Percentiles rank a stretch among this genome's conserved stretches.
Evolutionary conservation across 2,329 filamentous ascomycete species (phyloP).

Genomic region (Ambrosiella xylebori): DNA sequence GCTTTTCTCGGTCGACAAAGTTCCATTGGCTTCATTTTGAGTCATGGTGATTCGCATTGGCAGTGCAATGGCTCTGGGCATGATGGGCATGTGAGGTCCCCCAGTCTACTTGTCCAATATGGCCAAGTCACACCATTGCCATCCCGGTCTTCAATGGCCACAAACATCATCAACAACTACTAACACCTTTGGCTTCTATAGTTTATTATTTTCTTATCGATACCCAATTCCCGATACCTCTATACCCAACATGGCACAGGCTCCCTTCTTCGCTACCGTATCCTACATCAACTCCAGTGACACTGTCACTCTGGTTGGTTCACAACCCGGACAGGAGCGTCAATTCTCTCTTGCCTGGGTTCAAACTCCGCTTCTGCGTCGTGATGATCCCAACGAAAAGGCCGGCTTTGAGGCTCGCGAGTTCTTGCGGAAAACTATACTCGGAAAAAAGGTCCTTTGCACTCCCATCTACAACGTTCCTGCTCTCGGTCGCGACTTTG

Average conservation of each 20-base stretch:
- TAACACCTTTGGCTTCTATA: too few relatives aligned
- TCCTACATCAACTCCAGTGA: constrained; percentile 69
- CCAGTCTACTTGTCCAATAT: too few relatives aligned
- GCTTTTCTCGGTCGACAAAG: too few relatives aligned
- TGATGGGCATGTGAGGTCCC: too few relatives aligned
- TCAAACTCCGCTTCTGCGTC: constrained; percentile 66
- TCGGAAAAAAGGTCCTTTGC: constrained; percentile 79
- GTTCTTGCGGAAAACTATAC: constrained; percentile 64
- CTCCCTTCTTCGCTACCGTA: constrained; percentile 48
- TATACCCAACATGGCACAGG: constrained; percentile 19
- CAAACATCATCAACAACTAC: too few relatives aligned
- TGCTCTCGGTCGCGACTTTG: constrained; percentile 73
- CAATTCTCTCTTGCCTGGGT: constrained; percentile 85
- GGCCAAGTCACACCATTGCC: too few relatives aligned
- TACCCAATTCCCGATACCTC: background rate
- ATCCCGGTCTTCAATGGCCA: too few relatives aligned
- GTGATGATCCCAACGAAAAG: constrained; percentile 70
- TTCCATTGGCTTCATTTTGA: too few relatives aligned
- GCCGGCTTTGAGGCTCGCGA: constrained; percentile 92
- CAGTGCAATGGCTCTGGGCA: too few relatives aligned
- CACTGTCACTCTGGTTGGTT: constrained; percentile 8
- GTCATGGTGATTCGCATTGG: too few relatives aligned
- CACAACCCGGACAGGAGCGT: constrained; percentile 53
- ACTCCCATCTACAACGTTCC: constrained; percentile 76
- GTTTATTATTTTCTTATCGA: too few relatives aligned